Base-by-base conservation (phyloP, 148 eudicot species). In the Amaranthus palmeri region DNA sequence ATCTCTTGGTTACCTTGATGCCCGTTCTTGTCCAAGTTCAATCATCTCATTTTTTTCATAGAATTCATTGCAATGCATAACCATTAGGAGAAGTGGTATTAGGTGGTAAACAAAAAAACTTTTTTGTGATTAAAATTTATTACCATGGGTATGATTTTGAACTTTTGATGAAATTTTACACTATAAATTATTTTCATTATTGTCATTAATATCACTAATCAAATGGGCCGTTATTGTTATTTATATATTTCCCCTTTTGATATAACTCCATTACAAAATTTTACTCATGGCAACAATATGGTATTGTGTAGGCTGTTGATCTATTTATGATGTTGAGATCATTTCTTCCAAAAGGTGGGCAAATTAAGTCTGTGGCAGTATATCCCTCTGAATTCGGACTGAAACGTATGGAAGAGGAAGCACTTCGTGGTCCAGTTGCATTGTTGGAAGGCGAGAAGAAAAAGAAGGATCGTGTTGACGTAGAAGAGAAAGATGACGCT, bases 321-420 rank as follows among this genome's bases (percentile, higher is more conserved):
- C 82, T 95, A 80, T 83, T 80, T 74, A 85, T 91, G 73, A 61
- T 88, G 78, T 66, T 95, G 85, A 83, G 83, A 81, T 95, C 99
- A 15, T 90, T 84, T 72, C 87, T 95, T 62, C 96, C 92, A 25
- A 88, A 90, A 81, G 88, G 77, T 64, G 99, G 97, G 25, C 79
- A 84, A 67, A 86, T 95, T 54, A 65, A 81, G 75, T 85, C 96
- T 15, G 97, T 91, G n/a, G 40, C 93, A 67, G 93, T 95, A 64
- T 95, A 95, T 84, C 99, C 99, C 78, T 89, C 99, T 43, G 99
- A 95, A 66, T 95, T 95, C 81, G 99, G 99, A 67, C 84, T 91
- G 65, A 79, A 91, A 76, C 92, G 93, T 14, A 89, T 95, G 97
- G 88, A 85, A 84, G 97, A 95, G 84, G 99, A 95, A 82, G 99